These are phyloP conservation scores for Aspergillus brunneoviolaceus DNA, from an alignment of 2,329 filamentous ascomycete genomes.

Conservation along the genomic window DNA sequence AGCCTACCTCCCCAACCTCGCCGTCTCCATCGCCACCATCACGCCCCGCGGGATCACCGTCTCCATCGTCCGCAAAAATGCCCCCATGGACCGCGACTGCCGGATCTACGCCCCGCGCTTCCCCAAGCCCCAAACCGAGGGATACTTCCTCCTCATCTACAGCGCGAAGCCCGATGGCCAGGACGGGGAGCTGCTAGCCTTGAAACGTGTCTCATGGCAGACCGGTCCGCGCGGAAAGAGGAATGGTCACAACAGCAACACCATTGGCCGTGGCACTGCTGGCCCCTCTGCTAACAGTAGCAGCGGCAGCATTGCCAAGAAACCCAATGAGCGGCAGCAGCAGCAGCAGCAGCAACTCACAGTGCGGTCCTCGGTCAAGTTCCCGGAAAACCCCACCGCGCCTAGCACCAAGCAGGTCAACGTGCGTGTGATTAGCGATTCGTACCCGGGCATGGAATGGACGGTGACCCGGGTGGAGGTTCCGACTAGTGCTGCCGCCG, in stretches of 20 bases:
- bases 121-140: constrained; percentile 91
- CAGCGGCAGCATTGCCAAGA: constrained; percentile 15
- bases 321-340: constrained; percentile 17
- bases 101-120: constrained; percentile 85
- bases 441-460: constrained; percentile 76
- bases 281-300: not conserved
- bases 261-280: not conserved
- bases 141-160: constrained; percentile 82
- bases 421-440: constrained; percentile 79
- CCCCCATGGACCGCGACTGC: constrained; percentile 62
- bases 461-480: constrained; percentile 52
- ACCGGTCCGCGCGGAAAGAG: constrained; percentile 29
- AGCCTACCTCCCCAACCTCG: constrained; percentile 67
- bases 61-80: constrained; percentile 65
- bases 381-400: constrained; percentile 24
- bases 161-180: constrained; percentile 38
- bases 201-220: constrained; percentile 83
- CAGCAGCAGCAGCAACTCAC: constrained; percentile 17
- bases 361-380: constrained; percentile 34
- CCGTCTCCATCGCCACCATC: constrained; percentile 60
- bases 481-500: constrained; percentile 27
- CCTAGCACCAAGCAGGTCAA: constrained; percentile 57
- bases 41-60: constrained; percentile 61
- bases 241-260: constrained; percentile 15
- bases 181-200: constrained; percentile 74